A percentile compares a stretch with the other conserved stretches of the same genome.
Evolutionary conservation across 1,139 yeast genomes (phyloP).

Genomic region (Kurtzmaniella quercitrusa): DNA sequence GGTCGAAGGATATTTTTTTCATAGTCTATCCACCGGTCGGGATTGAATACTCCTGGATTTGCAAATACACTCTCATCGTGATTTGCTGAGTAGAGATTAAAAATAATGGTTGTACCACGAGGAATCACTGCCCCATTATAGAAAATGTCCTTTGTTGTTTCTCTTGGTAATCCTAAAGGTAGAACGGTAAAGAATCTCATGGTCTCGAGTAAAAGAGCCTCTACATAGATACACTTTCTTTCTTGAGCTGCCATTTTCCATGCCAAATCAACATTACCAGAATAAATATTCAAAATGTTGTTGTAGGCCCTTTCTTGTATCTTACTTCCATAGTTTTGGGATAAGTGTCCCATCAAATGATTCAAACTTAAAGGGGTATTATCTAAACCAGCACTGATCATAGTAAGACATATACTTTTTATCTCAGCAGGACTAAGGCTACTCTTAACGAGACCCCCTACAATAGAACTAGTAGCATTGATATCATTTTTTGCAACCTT

Average conservation of each 20-base stretch:
- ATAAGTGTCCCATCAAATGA: conserved; percentile 58
- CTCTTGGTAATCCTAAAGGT: conserved; percentile 64
- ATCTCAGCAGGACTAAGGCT: conserved; percentile 39
- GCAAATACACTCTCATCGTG: conserved; percentile 49
- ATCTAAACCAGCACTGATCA: conserved; percentile 79
- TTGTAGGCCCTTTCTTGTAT: conserved; percentile 41
- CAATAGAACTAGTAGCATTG: conserved; percentile 30
- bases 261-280: conserved; percentile 31
- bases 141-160: conserved; percentile 46
- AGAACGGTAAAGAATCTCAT: conserved; percentile 60
- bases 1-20: conserved; percentile 14
- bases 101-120: conserved; percentile 47
- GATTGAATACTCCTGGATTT: conserved; percentile 51
- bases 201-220: conserved; percentile 61
- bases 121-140: conserved; percentile 46
- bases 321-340: conserved; percentile 38
- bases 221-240: conserved; percentile 42
- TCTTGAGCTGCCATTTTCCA: conserved; percentile 41
- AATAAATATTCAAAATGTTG: conserved; percentile 28
- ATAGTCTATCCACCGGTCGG: conserved; percentile 52
- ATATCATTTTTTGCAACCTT: conserved; percentile 10
- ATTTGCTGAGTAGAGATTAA: conserved; percentile 72
- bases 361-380: conserved; percentile 64
- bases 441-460: conserved; percentile 37
- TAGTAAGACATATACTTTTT: conserved; percentile 62